phyloP scores from a whole-genome alignment of 2,329 filamentous ascomycete species.

The Fusarium keratoplasticum region DNA sequence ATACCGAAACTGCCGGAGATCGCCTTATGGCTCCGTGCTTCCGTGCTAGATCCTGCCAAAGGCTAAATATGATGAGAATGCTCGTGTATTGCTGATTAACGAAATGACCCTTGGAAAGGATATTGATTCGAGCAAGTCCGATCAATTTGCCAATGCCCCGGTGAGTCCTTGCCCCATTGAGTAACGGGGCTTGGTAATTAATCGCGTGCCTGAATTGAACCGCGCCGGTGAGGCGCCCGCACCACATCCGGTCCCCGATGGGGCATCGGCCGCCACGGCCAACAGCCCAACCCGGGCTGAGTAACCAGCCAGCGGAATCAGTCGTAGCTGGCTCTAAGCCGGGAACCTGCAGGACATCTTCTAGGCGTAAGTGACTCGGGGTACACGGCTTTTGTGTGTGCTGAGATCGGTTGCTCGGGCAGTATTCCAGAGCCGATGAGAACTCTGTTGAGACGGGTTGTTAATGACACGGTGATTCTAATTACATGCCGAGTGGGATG shows the following conservation, averaged over 20 bases:
- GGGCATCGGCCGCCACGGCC: background rate
- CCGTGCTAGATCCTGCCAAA: background rate
- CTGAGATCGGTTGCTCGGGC: background rate
- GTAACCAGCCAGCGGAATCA: background rate
- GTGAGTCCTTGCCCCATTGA: background rate
- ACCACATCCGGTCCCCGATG: constrained; percentile 1
- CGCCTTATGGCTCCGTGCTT: background rate
- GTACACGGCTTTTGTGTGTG: background rate
- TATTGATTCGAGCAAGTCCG: background rate
- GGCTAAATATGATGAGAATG: background rate
- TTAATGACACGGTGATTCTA: background rate
- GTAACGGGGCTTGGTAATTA: background rate
- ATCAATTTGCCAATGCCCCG: background rate
- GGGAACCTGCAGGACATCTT: background rate
- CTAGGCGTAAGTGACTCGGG: background rate
- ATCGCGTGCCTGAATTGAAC: background rate
- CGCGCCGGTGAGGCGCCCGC: constrained; percentile 4
- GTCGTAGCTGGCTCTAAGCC: background rate
- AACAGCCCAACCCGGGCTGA: background rate
- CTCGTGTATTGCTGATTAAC: background rate
- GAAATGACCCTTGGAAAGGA: background rate
- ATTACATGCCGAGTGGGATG: background rate
- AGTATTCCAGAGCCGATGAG: background rate
- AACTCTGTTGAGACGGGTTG: background rate
- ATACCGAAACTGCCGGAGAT: background rate